Evolutionary conservation across 768 basidiomycete genomes (phyloP), one percentile per base, ranked within the genome.

Genomic region (Suillus spraguei): DNA sequence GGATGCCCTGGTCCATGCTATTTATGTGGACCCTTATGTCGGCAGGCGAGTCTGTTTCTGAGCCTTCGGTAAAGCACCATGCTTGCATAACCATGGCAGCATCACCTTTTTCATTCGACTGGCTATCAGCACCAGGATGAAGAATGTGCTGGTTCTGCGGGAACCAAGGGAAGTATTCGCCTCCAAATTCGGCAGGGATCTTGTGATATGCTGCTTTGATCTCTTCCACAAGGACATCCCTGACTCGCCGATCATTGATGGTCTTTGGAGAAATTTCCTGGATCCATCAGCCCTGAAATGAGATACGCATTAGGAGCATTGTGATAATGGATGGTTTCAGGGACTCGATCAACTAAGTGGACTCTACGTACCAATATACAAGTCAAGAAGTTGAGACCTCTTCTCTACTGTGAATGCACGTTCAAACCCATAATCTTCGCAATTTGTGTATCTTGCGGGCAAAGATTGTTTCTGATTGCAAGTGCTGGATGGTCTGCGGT

Each of bases 161-260:
- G 60, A 80, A 78, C 79, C 79, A 78, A 1, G 73, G 54, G 58
- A 76, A 79, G 65, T 74, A 77, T 16, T 24, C 61, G 16, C 75
- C 78, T 59, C 74, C 68, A 20, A 10, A 11, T 20, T 32, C 3
- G 13, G 58, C 47, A 4, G 77, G 76, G 8, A 76, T 16, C 10
- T 59, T 55, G 44, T 73, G 67, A 61, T 65, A 79, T 0, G 67
- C 56, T 2, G 60, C 68, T 35, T 72, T 77, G 56, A 80, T 79
- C 55, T 78, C 74, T 33, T 76, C 66, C 1, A 72, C 61, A 47
- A 81, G 67, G 6, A 68, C 74, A 1, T 78, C 80, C 3, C 67
- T 60, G 20, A 62, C n/a, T 7, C 69, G 60, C 79, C 79, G 80
- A 32, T 63, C 65, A 50, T 76, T 73, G 17, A 80, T n/a, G 38